Evolutionary conservation across 2,329 filamentous ascomycete genomes (phyloP).

Genomic region (Trichoderma polysporum): DNA sequence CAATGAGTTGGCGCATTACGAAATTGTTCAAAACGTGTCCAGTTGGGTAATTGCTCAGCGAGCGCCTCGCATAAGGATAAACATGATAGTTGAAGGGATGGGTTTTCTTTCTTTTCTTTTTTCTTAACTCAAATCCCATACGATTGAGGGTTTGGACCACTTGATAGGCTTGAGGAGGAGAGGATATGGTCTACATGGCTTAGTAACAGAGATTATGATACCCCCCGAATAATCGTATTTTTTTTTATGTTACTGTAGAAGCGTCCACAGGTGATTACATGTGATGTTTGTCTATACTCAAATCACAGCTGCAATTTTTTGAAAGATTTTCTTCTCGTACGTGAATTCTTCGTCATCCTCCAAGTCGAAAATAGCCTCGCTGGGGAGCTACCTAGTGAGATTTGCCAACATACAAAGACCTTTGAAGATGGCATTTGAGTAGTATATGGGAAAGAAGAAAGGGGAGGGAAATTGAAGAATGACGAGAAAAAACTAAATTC

Average conservation of each 20-base stretch:
- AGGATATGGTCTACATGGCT: conserved; percentile 15
- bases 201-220: conserved; percentile 24
- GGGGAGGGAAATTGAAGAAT: neutral
- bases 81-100: neutral
- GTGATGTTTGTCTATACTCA: neutral
- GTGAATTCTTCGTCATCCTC: neutral
- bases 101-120: neutral
- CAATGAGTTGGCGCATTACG: conserved; percentile 6
- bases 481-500: conserved; percentile 12
- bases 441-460: neutral
- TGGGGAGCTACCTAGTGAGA: neutral
- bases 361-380: neutral
- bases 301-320: neutral
- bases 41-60: neutral
- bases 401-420: neutral
- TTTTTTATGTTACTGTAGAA: neutral
- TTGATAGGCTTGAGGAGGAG: conserved; percentile 4
- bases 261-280: neutral
- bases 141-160: neutral
- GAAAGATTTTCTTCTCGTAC: neutral
- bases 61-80: neutral
- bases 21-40: neutral
- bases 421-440: neutral
- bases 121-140: neutral
- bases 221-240: neutral